A percentile compares a stretch with the other conserved stretches of the same genome.
phyloP scores from a whole-genome alignment of 805 yeast genomes.

The Nakazawaea laoshanensis region DNA sequence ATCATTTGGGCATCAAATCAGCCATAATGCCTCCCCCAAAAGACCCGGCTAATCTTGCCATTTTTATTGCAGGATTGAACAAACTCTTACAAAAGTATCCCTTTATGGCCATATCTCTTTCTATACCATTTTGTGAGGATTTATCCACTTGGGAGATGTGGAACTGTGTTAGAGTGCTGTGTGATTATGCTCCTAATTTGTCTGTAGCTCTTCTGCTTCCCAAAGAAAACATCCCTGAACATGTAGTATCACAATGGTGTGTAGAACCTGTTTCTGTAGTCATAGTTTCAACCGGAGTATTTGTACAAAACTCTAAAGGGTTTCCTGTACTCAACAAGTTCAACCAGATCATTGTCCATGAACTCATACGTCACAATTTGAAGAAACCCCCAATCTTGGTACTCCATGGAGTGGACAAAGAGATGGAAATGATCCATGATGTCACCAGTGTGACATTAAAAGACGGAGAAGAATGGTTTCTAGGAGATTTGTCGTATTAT shows the following conservation, averaged over 20 bases:
- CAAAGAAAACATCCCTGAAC: constrained; percentile 40
- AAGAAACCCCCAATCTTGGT: constrained; percentile 33
- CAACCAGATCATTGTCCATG: constrained; percentile 40
- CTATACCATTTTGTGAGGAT: constrained; percentile 43
- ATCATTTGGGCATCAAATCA: constrained; percentile 46
- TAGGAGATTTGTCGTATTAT: constrained; percentile 20
- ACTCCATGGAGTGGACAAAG: constrained; percentile 35
- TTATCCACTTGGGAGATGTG: constrained; percentile 70
- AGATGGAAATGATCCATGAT: neutral
- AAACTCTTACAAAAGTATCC: constrained; percentile 19
- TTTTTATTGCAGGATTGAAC: constrained; percentile 35
- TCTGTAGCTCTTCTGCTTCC: constrained; percentile 77
- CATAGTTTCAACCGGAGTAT: constrained; percentile 45
- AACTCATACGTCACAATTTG: constrained; percentile 32
- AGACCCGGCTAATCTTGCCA: constrained; percentile 40
- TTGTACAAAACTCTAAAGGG: constrained; percentile 48
- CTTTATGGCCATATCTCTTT: constrained; percentile 31
- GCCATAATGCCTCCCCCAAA: constrained; percentile 60
- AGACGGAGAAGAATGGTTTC: constrained; percentile 12
- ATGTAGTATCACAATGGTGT: constrained; percentile 52
- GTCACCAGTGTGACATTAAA: neutral
- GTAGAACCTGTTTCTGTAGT: constrained; percentile 59
- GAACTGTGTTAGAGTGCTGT: constrained; percentile 52
- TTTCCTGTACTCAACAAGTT: constrained; percentile 59
- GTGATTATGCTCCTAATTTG: constrained; percentile 44